Evolutionary conservation across 345 rosid genomes (phyloP).

Genomic region (Eucalyptus rudis): DNA sequence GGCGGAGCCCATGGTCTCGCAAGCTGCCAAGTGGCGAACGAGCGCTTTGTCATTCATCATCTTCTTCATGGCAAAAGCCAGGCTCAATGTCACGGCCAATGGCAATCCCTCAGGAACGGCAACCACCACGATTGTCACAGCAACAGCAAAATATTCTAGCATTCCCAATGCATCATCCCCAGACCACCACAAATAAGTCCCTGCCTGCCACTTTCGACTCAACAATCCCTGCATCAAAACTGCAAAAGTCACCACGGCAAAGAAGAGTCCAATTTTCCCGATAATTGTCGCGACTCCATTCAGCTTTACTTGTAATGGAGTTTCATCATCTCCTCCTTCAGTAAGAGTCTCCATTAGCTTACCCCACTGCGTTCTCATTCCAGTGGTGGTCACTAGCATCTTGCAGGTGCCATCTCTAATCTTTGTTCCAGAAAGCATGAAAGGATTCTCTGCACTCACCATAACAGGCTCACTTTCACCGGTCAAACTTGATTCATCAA

Average conservation of each 20-base stretch:
- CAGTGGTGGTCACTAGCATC: slow-evolving; percentile 79
- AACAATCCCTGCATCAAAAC: slow-evolving; percentile 73
- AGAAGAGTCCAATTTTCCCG: slow-evolving; percentile 77
- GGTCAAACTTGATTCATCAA: slow-evolving; percentile 83
- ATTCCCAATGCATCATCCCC: slow-evolving; percentile 74
- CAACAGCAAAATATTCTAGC: slow-evolving; percentile 79
- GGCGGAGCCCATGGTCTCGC: slow-evolving; percentile 98
- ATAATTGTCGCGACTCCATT: slow-evolving; percentile 92
- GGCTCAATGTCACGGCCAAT: slow-evolving; percentile 89
- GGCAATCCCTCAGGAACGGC: slow-evolving; percentile 98
- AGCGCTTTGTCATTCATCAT: slow-evolving; percentile 98
- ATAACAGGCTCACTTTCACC: slow-evolving; percentile 86
- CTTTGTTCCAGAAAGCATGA: slow-evolving; percentile 84
- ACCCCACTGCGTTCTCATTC: slow-evolving; percentile 99
- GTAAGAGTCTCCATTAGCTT: slow-evolving; percentile 88
- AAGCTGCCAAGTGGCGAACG: slow-evolving; percentile 86
- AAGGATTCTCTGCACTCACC: slow-evolving; percentile 60
- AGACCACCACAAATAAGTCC: slow-evolving; percentile 48
- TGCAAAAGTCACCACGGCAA: slow-evolving; percentile 72
- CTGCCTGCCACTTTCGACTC: slow-evolving; percentile 35
- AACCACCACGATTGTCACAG: slow-evolving; percentile 90
- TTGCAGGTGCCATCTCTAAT: slow-evolving; percentile 92
- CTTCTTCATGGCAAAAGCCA: slow-evolving; percentile 96
- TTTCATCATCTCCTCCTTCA: slow-evolving; percentile 95
- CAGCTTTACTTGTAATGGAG: slow-evolving; percentile 88